phyloP scores from a whole-genome alignment of 164 flowering plant species.

The Hamamelis virginiana region DNA sequence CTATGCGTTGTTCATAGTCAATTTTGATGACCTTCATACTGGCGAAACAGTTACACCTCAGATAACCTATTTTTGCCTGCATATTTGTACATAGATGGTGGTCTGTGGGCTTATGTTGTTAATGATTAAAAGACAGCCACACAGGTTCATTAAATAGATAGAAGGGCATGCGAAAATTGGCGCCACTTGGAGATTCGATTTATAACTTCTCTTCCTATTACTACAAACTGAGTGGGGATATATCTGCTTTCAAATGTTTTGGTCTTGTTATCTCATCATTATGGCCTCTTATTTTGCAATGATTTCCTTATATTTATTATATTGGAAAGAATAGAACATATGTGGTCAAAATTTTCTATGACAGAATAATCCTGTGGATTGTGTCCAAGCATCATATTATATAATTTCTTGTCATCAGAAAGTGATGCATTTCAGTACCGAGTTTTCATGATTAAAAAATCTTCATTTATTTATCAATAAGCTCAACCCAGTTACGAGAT shows the following conservation, averaged over 20 bases:
- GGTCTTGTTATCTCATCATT: background rate
- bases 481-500: background rate
- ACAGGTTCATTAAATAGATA: background rate
- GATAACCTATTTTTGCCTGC: slow-evolving; percentile 4
- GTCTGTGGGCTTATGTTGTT: background rate
- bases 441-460: background rate
- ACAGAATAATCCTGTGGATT: too few relatives aligned
- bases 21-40: background rate
- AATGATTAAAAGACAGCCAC: too few relatives aligned
- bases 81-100: background rate
- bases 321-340: too few relatives aligned
- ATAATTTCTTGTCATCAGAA: background rate
- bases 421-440: background rate
- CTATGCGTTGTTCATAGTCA: too few relatives aligned
- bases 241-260: background rate
- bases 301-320: too few relatives aligned
- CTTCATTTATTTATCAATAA: background rate
- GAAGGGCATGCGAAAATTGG: background rate
- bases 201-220: background rate
- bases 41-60: background rate
- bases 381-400: too few relatives aligned
- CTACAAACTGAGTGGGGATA: background rate
- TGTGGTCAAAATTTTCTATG: too few relatives aligned
- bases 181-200: background rate
- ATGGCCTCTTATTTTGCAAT: background rate